These are phyloP conservation scores for Chrysochromulina parva DNA, from an alignment of 78 protist species.

Conservation along the genomic window DNA sequence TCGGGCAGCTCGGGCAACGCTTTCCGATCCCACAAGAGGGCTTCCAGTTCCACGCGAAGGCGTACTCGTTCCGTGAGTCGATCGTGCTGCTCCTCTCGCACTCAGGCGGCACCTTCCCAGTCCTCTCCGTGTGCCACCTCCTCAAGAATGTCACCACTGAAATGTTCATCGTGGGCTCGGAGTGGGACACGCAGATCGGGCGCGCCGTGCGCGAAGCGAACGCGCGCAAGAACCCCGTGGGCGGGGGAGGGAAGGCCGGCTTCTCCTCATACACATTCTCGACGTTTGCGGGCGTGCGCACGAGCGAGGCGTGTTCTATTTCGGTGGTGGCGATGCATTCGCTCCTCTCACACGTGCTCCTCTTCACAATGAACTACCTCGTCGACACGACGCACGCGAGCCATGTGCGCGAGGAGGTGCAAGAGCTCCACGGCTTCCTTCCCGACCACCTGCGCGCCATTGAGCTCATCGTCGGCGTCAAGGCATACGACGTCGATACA, in stretches of 20 bases:
- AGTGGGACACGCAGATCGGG: conserved; percentile 11
- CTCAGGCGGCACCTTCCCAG: conserved; percentile 19
- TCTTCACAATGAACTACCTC: background rate
- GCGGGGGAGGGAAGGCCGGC: background rate
- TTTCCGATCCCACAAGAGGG: conserved; percentile 14
- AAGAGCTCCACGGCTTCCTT: no score
- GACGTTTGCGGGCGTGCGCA: background rate
- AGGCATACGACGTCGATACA: no score
- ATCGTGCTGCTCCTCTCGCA: background rate
- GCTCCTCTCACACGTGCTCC: background rate
- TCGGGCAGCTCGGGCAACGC: conserved; percentile 18
- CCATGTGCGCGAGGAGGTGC: no score
- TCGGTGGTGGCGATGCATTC: background rate
- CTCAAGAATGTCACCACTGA: background rate
- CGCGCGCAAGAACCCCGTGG: background rate
- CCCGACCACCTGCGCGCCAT: no score
- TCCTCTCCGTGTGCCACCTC: background rate
- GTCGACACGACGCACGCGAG: no score
- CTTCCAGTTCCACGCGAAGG: background rate
- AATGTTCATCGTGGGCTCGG: conserved; percentile 18
- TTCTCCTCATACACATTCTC: background rate
- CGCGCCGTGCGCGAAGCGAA: background rate
- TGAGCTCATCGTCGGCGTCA: no score
- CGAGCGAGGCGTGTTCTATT: background rate
- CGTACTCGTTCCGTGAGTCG: background rate